Evolutionary conservation across 163 green algal genomes (phyloP).

Genomic region (Chloromonas sp.): DNA sequence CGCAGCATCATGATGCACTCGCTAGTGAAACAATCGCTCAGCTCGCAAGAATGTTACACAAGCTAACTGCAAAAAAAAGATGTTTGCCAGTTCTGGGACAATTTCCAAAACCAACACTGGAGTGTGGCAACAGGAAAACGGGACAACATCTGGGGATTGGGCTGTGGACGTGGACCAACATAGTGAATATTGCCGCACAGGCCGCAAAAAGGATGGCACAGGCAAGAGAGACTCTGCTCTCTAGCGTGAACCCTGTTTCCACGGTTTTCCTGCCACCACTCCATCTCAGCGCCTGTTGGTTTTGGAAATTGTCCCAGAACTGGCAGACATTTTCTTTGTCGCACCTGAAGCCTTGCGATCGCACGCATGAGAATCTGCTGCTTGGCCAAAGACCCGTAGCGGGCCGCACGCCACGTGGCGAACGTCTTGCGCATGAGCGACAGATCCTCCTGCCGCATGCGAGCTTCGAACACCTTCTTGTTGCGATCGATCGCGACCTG

Average conservation of each 20-base stretch:
- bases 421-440: slow-evolving; percentile 37
- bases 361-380: slow-evolving; percentile 34
- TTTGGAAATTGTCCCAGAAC: no score
- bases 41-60: background rate
- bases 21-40: background rate
- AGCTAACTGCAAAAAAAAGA: background rate
- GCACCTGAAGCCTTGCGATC: slow-evolving; percentile 13
- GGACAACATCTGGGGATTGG: no score
- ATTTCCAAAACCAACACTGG: no score
- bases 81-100: background rate
- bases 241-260: no score
- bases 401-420: slow-evolving; percentile 36
- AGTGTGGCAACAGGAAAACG: no score
- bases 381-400: slow-evolving; percentile 34
- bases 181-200: background rate
- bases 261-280: no score
- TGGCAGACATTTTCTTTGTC: background rate
- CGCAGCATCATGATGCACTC: background rate
- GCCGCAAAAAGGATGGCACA: background rate
- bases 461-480: slow-evolving; percentile 60
- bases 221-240: no score
- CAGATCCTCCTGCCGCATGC: slow-evolving; percentile 42
- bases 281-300: no score
- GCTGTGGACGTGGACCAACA: no score
- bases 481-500: slow-evolving; percentile 75